Percentiles rank a stretch among this genome's conserved stretches.
These are phyloP conservation scores for Naganishia sp. DNA, from an alignment of 1,284 basidiomycete genomes.

Conservation along the genomic window DNA sequence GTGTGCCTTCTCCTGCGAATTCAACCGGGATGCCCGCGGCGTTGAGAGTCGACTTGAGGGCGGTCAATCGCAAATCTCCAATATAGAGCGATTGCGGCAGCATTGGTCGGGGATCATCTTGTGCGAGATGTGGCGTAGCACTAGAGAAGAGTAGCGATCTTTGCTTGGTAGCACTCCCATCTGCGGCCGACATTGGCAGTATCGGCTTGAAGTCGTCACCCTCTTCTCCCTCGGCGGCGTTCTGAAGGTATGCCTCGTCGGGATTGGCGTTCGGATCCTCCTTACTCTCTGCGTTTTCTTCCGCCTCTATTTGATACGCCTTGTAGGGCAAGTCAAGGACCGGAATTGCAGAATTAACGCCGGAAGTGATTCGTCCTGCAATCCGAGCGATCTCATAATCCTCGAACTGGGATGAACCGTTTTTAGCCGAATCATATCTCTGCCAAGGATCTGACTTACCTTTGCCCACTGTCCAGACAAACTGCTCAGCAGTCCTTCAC, in stretches of 20 bases:
- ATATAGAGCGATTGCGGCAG: slow-evolving; percentile 89
- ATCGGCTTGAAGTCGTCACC: slow-evolving; percentile 23
- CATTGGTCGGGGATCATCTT: slow-evolving; percentile 59
- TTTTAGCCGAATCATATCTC: neutral
- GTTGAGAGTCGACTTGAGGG: slow-evolving; percentile 74
- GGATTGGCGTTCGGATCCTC: slow-evolving; percentile 31
- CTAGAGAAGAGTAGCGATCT: slow-evolving; percentile 6
- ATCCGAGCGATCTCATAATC: slow-evolving; percentile 95
- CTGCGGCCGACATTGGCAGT: slow-evolving; percentile 45
- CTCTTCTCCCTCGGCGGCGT: slow-evolving; percentile 28
- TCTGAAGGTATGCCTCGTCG: slow-evolving; percentile 20
- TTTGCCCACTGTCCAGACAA: slow-evolving; percentile 74
- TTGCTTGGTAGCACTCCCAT: neutral
- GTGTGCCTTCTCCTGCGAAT: slow-evolving; percentile 88
- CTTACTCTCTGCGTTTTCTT: slow-evolving; percentile 8
- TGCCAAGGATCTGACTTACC: slow-evolving; percentile 55
- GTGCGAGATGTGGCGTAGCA: neutral
- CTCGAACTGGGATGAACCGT: slow-evolving; percentile 68
- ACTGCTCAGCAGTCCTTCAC: slow-evolving; percentile 77
- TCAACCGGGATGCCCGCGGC: slow-evolving; percentile 79
- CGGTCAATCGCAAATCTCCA: slow-evolving; percentile 86
- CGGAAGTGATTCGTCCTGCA: slow-evolving; percentile 75
- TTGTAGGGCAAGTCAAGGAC: slow-evolving; percentile 56
- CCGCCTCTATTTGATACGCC: slow-evolving; percentile 28
- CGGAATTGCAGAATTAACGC: slow-evolving; percentile 71